Conservation (phyloP, 306 rosid genomes). For the Clitoria ternatea region DNA sequence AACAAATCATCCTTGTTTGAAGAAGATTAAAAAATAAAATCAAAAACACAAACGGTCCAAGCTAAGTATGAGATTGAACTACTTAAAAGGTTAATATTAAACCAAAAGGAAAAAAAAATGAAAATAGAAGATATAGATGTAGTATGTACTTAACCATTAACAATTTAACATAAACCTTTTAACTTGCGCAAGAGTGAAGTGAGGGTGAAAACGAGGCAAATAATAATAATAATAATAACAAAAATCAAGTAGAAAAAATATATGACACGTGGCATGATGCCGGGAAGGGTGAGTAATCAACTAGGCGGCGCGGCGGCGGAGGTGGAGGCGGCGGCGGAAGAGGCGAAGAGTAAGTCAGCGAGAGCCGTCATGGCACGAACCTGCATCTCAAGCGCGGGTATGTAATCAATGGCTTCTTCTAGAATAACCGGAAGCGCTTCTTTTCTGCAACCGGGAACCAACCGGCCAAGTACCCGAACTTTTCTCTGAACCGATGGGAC, state of each 20-base stretch:
- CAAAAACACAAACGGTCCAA: background rate
- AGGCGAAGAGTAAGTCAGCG: conserved; percentile 50
- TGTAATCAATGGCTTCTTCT: conserved; percentile 82
- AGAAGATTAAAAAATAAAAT: background rate
- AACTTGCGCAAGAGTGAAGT: background rate
- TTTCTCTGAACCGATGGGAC: conserved; percentile 75
- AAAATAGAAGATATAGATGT: background rate
- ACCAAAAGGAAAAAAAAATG: background rate
- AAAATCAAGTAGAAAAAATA: background rate
- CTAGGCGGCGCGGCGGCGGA: conserved; percentile 38
- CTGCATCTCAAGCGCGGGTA: conserved; percentile 95
- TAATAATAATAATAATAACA: background rate
- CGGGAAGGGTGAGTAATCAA: conserved; percentile 31
- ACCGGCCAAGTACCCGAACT: conserved; percentile 64
- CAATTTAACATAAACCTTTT: background rate
- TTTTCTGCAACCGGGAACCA: conserved; percentile 94
- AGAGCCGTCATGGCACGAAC: conserved; percentile 84
- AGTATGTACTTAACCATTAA: background rate
- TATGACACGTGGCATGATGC: background rate
- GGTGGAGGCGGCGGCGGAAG: conserved; percentile 15
- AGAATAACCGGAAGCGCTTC: conserved; percentile 78
- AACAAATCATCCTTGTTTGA: background rate
- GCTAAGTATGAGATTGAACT: conserved; percentile 24
- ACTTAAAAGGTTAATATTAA: background rate
- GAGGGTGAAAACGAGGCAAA: conserved; percentile 9